phyloP scores from a whole-genome alignment of 257 asterid genomes.

The Solanum chilense region DNA sequence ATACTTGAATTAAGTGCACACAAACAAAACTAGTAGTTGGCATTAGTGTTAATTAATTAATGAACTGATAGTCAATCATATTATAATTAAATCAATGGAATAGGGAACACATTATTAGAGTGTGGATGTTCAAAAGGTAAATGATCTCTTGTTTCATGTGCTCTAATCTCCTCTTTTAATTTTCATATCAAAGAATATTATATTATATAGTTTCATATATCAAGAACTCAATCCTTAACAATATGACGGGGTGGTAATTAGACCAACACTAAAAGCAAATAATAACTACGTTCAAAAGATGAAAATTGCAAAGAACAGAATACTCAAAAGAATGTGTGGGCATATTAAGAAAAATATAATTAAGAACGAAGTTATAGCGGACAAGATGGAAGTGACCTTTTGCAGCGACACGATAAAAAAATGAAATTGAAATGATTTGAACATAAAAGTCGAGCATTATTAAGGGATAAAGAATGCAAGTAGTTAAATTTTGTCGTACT shows the following conservation, averaged over 20 bases:
- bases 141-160: neutral
- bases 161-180: too few relatives aligned
- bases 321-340: fast-evolving
- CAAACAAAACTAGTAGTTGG: neutral
- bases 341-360: neutral
- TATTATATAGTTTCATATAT: too few relatives aligned
- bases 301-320: neutral
- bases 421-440: neutral
- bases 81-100: neutral
- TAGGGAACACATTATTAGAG: neutral
- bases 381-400: fast-evolving
- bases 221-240: too few relatives aligned
- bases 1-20: neutral
- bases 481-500: neutral
- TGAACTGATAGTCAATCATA: neutral
- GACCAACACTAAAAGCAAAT: neutral
- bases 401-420: neutral
- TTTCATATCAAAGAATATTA: too few relatives aligned
- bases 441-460: fast-evolving
- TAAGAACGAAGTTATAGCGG: neutral
- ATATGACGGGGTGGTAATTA: too few relatives aligned
- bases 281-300: neutral
- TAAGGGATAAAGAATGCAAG: fast-evolving
- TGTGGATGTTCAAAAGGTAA: neutral
- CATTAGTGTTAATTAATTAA: neutral